Evolutionary conservation across 1,284 basidiomycete species (phyloP).

Genomic region (Sporisorium graminicola): DNA sequence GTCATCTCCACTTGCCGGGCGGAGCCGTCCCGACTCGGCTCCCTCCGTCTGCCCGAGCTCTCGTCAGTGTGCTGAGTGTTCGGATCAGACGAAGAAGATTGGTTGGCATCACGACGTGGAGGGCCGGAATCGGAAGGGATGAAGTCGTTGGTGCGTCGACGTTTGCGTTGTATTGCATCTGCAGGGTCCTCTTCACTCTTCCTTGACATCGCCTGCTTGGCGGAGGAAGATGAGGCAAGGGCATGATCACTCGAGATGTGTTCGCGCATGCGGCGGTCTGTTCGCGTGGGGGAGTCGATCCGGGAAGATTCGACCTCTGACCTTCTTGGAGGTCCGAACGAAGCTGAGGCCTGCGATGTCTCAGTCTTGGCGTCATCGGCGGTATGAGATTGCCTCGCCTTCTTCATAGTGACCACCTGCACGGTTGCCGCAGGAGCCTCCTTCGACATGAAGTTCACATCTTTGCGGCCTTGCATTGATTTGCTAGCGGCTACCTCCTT

Average conservation of each 20-base stretch:
- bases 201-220: slow-evolving; percentile 8
- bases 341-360: background rate
- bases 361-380: background rate
- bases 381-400: slow-evolving; percentile 9
- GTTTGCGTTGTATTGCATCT: slow-evolving; percentile 28
- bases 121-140: slow-evolving; percentile 1
- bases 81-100: background rate
- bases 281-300: background rate
- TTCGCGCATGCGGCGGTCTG: background rate
- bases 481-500: background rate
- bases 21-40: slow-evolving; percentile 10
- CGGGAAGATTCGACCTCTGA: background rate
- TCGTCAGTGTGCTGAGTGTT: slow-evolving; percentile 6
- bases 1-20: background rate
- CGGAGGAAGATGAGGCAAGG: background rate
- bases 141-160: slow-evolving; percentile 41
- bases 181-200: slow-evolving; percentile 8
- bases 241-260: slow-evolving; percentile 6
- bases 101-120: slow-evolving; percentile 1
- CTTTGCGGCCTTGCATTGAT: too few relatives aligned
- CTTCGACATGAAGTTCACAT: background rate
- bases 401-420: slow-evolving; percentile 34
- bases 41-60: background rate
- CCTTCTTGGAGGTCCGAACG: background rate
- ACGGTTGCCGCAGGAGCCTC: slow-evolving; percentile 8